Evolutionary conservation across 345 rosid genomes (phyloP).

Genomic region (Lumnitzera racemosa): DNA sequence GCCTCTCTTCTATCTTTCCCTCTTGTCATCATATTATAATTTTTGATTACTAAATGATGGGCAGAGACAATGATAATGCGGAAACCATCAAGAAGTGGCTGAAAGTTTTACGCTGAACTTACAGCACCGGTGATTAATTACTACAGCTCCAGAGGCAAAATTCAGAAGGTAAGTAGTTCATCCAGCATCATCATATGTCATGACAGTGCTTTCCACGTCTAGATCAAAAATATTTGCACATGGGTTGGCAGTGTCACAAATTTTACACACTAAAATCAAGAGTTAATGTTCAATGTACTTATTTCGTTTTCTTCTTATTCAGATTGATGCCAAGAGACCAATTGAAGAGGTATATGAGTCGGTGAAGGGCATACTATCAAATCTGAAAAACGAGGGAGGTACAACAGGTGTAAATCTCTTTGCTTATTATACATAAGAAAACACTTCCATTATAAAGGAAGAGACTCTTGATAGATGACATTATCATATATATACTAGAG

Average conservation of each 20-base stretch:
- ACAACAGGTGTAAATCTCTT: not conserved
- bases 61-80: conserved; percentile 26
- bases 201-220: not conserved
- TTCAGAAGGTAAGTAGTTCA: conserved; percentile 17
- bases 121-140: conserved; percentile 16
- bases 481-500: too few relatives aligned
- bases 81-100: conserved; percentile 25
- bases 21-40: not conserved
- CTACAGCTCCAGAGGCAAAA: conserved; percentile 23
- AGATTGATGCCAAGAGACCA: conserved; percentile 27
- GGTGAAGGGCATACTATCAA: conserved; percentile 17
- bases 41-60: conserved; percentile 6
- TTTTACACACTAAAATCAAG: not conserved
- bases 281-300: not conserved
- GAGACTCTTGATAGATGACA: too few relatives aligned
- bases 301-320: not conserved
- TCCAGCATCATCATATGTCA: not conserved
- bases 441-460: too few relatives aligned
- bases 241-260: not conserved
- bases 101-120: conserved; percentile 14
- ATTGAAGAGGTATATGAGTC: conserved; percentile 23
- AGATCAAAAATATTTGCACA: not conserved
- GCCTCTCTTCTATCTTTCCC: not conserved
- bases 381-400: not conserved
- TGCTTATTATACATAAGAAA: too few relatives aligned